Percentiles rank a stretch among this genome's conserved stretches.
phyloP scores from a whole-genome alignment of 2,329 filamentous ascomycete genomes.

The Talaromyces marneffei region DNA sequence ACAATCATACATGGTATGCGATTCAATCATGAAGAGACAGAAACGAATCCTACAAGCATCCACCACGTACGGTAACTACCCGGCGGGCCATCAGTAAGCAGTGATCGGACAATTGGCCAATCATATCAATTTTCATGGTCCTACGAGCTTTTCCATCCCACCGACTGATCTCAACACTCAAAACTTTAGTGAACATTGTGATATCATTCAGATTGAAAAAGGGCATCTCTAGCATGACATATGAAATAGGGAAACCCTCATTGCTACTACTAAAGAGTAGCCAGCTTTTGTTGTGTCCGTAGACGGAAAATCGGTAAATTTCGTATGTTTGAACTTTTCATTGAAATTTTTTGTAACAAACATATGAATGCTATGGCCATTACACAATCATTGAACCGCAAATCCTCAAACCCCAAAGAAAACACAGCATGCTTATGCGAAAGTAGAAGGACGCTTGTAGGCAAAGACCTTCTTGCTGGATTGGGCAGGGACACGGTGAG shows the following conservation, averaged over 20 bases:
- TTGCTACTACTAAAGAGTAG: background rate
- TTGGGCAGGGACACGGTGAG: conserved; percentile 85
- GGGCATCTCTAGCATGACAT: conserved; percentile 37
- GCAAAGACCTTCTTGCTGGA: conserved; percentile 86
- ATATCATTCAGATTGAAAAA: conserved; percentile 30
- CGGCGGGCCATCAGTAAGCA: background rate
- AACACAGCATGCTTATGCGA: conserved; percentile 67
- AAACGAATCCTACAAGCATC: too few species aligned
- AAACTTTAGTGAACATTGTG: conserved; percentile 21
- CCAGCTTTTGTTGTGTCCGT: background rate
- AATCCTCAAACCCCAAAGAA: conserved; percentile 31
- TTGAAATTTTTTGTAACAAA: conserved; percentile 15
- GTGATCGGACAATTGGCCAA: background rate
- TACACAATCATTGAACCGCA: conserved; percentile 39
- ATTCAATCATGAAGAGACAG: too few species aligned
- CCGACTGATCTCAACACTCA: background rate
- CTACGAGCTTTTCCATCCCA: too few species aligned
- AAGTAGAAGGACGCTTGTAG: conserved; percentile 89
- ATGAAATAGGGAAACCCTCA: conserved; percentile 12
- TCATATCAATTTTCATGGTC: too few species aligned
- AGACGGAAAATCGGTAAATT: background rate
- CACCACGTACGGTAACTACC: too few species aligned
- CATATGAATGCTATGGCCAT: conserved; percentile 39
- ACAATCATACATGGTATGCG: too few species aligned
- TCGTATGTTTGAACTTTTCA: conserved; percentile 5